A percentile compares a stretch with the other conserved stretches of the same genome.
Evolutionary conservation across 306 rosid species (phyloP).

Genomic region (Quercus rubra): DNA sequence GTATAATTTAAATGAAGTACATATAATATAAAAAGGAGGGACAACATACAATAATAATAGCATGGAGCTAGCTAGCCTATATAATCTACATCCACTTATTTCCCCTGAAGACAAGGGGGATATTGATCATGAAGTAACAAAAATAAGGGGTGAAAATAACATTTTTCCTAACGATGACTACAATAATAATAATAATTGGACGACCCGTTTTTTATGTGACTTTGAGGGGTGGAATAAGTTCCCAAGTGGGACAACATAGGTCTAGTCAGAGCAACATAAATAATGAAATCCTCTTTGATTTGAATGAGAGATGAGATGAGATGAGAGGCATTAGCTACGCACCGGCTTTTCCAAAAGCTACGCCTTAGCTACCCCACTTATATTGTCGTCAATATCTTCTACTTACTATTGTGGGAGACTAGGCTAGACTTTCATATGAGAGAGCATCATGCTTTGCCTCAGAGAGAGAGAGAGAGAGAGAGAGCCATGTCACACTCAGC

Average conservation of each 20-base stretch:
- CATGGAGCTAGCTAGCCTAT: too few species aligned
- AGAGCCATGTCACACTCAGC: not conserved
- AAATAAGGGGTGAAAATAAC: too few species aligned
- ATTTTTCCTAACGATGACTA: too few species aligned
- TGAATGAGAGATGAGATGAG: conserved; percentile 7
- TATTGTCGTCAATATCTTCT: conserved; percentile 8
- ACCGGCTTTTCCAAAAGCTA: conserved; percentile 34
- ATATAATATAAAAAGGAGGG: too few species aligned
- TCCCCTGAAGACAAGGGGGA: too few species aligned
- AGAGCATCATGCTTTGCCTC: not conserved
- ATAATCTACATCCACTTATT: too few species aligned
- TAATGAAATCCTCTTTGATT: conserved; percentile 13
- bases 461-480: not conserved
- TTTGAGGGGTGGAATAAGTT: conserved; percentile 5
- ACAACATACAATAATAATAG: too few species aligned
- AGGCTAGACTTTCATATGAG: not conserved
- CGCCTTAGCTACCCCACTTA: conserved; percentile 29
- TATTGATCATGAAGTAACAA: too few species aligned
- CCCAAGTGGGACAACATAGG: conserved; percentile 31
- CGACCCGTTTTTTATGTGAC: too few species aligned
- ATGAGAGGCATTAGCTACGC: conserved; percentile 25
- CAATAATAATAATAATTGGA: too few species aligned
- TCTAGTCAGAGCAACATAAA: conserved; percentile 36
- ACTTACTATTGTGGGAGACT: not conserved
- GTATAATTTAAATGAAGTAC: too few species aligned